These are phyloP conservation scores for Aspergillus oerlinghausenensis DNA, from an alignment of 2,329 filamentous ascomycete genomes.

Conservation along the genomic window DNA sequence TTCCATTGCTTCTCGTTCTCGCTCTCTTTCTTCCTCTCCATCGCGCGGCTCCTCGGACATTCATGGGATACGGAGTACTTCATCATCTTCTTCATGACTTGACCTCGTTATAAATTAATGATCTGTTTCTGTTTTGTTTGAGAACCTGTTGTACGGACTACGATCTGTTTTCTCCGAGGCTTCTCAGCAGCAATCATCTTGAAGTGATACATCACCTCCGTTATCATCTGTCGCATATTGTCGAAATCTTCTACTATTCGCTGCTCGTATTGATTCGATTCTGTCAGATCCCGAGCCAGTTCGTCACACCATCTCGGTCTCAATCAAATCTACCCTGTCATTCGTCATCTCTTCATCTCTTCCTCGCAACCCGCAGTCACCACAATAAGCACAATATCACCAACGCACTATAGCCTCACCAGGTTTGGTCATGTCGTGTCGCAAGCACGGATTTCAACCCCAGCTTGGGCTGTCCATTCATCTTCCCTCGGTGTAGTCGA, in stretches of 20 bases:
- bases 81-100: background rate
- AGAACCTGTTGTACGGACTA: background rate
- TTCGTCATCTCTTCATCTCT: background rate
- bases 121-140: background rate
- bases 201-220: background rate
- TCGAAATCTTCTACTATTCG: background rate
- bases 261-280: background rate
- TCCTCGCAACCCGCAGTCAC: background rate
- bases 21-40: background rate
- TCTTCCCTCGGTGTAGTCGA: constrained; percentile 12
- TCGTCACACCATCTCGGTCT: background rate
- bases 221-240: background rate
- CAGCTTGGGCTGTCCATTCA: constrained; percentile 20
- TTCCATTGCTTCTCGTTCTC: background rate
- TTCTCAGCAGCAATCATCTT: background rate
- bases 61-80: background rate
- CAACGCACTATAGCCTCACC: background rate
- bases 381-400: background rate
- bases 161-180: background rate
- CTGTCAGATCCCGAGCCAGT: background rate
- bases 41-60: background rate
- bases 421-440: constrained; percentile 28
- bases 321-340: background rate
- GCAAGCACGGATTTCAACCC: constrained; percentile 22
- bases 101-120: background rate